phyloP scores from a whole-genome alignment of 805 yeast species.

The Pichia deserticola region DNA sequence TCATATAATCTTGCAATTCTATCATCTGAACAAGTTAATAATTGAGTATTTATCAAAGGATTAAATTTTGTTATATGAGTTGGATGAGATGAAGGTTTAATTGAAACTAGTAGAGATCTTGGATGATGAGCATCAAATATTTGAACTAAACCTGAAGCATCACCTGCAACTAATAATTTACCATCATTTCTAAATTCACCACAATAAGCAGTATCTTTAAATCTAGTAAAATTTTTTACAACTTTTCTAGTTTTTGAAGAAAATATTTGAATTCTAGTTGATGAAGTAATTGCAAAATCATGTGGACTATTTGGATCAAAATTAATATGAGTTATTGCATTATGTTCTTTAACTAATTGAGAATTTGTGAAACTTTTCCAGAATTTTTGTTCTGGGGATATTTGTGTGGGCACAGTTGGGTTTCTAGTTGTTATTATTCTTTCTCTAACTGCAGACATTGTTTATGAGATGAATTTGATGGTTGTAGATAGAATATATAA shows the following conservation, averaged over 20 bases:
- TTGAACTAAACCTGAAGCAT: constrained; percentile 89
- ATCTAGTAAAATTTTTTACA: constrained; percentile 73
- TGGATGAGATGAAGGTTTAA: constrained; percentile 80
- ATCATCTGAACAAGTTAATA: constrained; percentile 89
- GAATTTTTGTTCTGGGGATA: constrained; percentile 88
- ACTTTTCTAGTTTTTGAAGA: constrained; percentile 94
- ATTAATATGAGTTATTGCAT: constrained; percentile 79
- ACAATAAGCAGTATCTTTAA: constrained; percentile 85
- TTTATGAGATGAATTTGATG: not conserved
- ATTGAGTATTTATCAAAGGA: constrained; percentile 61
- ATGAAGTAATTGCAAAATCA: constrained; percentile 89
- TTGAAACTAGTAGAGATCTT: constrained; percentile 67
- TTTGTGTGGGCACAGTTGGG: constrained; percentile 73
- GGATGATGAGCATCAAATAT: constrained; percentile 76
- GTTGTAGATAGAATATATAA: no score
- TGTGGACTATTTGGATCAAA: constrained; percentile 83
- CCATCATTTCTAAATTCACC: constrained; percentile 93
- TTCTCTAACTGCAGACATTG: constrained; percentile 68
- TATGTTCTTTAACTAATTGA: constrained; percentile 87
- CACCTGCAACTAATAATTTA: constrained; percentile 85
- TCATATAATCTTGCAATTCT: constrained; percentile 82
- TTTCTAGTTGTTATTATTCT: constrained; percentile 59
- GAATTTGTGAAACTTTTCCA: constrained; percentile 86
- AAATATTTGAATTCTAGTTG: constrained; percentile 86
- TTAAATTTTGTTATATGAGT: constrained; percentile 93